Base-by-base conservation (phyloP, 805 yeast species). In the Saccharomycopsis amapae region DNA sequence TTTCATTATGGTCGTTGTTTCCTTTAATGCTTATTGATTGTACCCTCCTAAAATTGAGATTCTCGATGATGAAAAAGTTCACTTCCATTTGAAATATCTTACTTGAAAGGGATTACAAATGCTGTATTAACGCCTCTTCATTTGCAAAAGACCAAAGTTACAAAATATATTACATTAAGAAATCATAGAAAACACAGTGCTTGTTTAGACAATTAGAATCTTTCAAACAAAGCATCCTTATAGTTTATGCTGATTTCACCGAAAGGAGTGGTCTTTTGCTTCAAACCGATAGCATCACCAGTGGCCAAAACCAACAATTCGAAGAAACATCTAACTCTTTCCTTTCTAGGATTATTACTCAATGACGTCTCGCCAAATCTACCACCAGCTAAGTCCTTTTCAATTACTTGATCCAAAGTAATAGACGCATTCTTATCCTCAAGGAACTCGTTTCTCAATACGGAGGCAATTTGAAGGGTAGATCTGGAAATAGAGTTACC, bases 261-360 rank as follows among this genome's bases (percentile, higher is more conserved):
- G 53, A 79, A 85, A 18, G 81, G 55, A 33, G 65, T 66, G 5
- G 70, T 68, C 64, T 86, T 95, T 35, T 49, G 53, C 31, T 75
- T 63, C 35, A 87, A 61, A 13, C 67, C 65, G 38, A 88, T 65
- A 44, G 90, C 80, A 54, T 82, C 88, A 38, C 78, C 70, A 4
- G 93, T 81, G 1, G 94, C 94, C 47, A 88, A 68, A 3, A 87
- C 90, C 54, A 88, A 68, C 59, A 88, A 61, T 59, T 88, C 95
- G 56, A 87, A 88, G 62, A 88, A 88, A 44, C 85, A 71, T 55
- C 77, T 73, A 2, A 86, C 77, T 18, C 87, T 85, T 55, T 81
- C 80, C 53, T 70, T 66, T 56, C 72, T 72, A 48, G 67, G 67
- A 50, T 67, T 65, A 2, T 42, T 48, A 2, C 73, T 62, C 28